Evolutionary conservation across 352 stramenopile genomes (phyloP).

Genomic region (Peronospora farinosa): DNA sequence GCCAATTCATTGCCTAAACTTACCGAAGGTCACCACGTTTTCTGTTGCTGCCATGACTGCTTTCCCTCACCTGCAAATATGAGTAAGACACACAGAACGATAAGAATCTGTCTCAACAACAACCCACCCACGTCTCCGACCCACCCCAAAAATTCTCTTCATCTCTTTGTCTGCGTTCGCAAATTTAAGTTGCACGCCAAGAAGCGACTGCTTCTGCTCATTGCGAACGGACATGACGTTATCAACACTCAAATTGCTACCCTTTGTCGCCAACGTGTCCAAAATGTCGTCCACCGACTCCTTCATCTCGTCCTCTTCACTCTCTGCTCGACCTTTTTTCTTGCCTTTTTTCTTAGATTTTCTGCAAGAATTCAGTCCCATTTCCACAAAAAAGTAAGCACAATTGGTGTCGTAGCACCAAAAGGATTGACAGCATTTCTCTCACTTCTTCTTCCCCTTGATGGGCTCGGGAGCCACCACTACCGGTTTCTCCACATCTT

Average conservation of each 20-base stretch:
- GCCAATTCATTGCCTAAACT: neutral
- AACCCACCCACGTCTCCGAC: slow-evolving; percentile 2
- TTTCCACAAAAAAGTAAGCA: neutral
- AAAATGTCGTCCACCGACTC: slow-evolving; percentile 60
- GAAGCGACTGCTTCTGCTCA: slow-evolving; percentile 50
- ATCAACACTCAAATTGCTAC: slow-evolving; percentile 34
- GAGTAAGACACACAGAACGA: neutral
- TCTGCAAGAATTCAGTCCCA: slow-evolving; percentile 10
- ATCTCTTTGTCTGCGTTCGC: slow-evolving; percentile 86
- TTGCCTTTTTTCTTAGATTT: slow-evolving; percentile 31
- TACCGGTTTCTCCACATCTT: slow-evolving; percentile 3
- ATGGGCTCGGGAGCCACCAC: slow-evolving; percentile 4
- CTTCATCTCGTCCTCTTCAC: slow-evolving; percentile 22
- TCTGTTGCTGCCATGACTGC: slow-evolving; percentile 31
- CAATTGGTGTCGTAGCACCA: neutral
- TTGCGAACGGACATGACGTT: slow-evolving; percentile 27
- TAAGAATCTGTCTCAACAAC: neutral
- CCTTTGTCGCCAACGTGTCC: slow-evolving; percentile 47
- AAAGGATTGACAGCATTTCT: neutral
- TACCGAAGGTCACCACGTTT: slow-evolving; percentile 62
- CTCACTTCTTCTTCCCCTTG: slow-evolving; percentile 35
- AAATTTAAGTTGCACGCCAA: slow-evolving; percentile 61
- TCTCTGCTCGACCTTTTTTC: slow-evolving; percentile 24
- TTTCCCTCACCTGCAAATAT: slow-evolving; percentile 52
- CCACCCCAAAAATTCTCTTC: slow-evolving; percentile 83